Base-by-base conservation (phyloP, 352 stramenopile species). In the Blastocystis hominis region DNA sequence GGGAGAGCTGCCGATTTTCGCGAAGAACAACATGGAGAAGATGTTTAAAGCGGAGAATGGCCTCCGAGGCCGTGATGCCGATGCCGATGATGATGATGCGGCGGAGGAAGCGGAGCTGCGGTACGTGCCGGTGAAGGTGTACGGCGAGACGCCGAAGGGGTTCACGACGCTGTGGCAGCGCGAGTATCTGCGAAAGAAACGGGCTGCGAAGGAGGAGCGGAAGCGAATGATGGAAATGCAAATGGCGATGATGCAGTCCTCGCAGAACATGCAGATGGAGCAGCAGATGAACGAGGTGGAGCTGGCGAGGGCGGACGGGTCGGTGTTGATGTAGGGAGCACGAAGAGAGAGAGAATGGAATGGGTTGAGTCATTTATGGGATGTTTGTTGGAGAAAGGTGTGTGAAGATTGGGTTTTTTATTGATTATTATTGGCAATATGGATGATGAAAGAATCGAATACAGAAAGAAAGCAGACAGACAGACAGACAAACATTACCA, bases 151-250 rank as follows among this genome's bases (percentile, higher is more conserved):
- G 20, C 68, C 68, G 36, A 42, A 78, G 38, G 68, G 68, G 7
- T 78, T 78, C 68, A 78, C 68, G 15, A 78, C 68, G 1, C 59
- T 61, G 20, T 78, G 68, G 68, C 68, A 78, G 68, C 15, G 68
- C 6, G 68, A 78, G 47, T 78, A 78, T 24, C 6, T 78, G 42
- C 56, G 47, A 42, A 78, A 78, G 40, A 78, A 78, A 42, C 20
- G 9, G 42, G 68, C 40, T 3, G 34, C 59, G 20, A 15, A 61
- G 68, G 68, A 78, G 68, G 17, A 78, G 24, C 68, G 59, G 68
- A 6, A 78, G 47, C 42, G 50, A 10, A 78, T 78, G 47, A 78
- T 56, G 42, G 47, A 78, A 44, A 78, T 78, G 68, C 68, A 78
- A 24, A 30, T 44, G 44, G 20, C 59, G 15, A 46, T 47, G 30